Evolutionary conservation across 2,329 filamentous ascomycete genomes (phyloP), one percentile per base, ranked within the genome.

Genomic region (Didymella pinodella): DNA sequence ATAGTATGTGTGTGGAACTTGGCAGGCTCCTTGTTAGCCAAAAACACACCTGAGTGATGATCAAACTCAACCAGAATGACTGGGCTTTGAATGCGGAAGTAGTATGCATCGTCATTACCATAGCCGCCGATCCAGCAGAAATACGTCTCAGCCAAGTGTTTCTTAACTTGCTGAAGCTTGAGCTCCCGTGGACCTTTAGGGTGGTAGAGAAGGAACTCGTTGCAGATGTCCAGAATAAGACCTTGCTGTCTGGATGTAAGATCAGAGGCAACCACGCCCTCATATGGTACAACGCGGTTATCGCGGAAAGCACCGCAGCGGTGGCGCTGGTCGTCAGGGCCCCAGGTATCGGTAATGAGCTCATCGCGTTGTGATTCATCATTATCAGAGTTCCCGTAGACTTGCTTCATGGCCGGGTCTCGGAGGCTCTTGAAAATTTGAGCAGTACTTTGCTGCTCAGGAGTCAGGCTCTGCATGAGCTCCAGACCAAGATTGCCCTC

Each of bases 1-100:
- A 92, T 77, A 0, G 90, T 93, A 73, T 94, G 91, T 22, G 91
- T 90, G 67, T 94, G 91, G 67, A 91, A 94, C 75, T 90, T 91
- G 31, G 87, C 87, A 0, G 90, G 90, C 75, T 90, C 85, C 48
- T 81, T 81, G 70, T 93, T 94, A 1, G 83, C 87, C 68, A 94
- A 75, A 66, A 93, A 93, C 0, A 93, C 90, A 0, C 90, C 90
- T 0, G 87, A 90, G 74, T 93, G 90, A 70, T 92, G 89, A 67
- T 93, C 91, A 67, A 94, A 91, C 80, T 94, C 91, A 50, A 89
- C 80, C 2, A 93, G 79, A 0, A 92, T 80, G 0, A 93, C 90
- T 0, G 90, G 90, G 64, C 86, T 92, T 75, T 94, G 90, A 3
- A 94, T 84, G 0, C 91, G 83, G 68, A 88, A 94, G 75, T 93